Evolutionary conservation across 1,284 basidiomycete genomes (phyloP).

Genomic region (Binderoboletus segoi): DNA sequence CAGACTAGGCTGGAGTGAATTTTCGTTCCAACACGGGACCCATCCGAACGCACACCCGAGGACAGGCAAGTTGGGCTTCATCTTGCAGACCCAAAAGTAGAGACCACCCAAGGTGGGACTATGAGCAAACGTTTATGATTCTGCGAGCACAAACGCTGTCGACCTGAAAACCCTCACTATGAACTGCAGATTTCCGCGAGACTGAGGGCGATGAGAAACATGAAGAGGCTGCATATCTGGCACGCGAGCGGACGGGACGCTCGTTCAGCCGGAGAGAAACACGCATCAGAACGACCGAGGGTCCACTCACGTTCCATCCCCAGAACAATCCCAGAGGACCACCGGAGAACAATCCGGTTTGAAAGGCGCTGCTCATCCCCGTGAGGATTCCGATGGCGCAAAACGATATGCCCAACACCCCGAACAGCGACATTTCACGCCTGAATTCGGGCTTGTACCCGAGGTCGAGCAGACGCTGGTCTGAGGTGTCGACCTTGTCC

Average conservation of each 20-base stretch:
- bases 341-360: conserved; percentile 60
- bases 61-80: conserved; percentile 57
- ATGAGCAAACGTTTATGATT: conserved; percentile 1
- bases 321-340: conserved; percentile 62
- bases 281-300: neutral
- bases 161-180: conserved; percentile 42
- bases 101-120: conserved; percentile 61
- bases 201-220: conserved; percentile 59
- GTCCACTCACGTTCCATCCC: conserved; percentile 60
- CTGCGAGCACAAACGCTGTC: neutral
- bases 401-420: conserved; percentile 63
- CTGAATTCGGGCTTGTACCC: conserved; percentile 58
- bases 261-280: neutral
- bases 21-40: no score
- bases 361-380: conserved; percentile 61
- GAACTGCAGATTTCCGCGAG: conserved; percentile 63
- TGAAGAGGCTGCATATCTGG: conserved; percentile 61
- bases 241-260: neutral
- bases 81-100: conserved; percentile 67
- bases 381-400: conserved; percentile 63
- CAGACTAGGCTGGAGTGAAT: conserved; percentile 38
- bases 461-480: conserved; percentile 53
- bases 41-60: conserved; percentile 50
- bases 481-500: conserved; percentile 22
- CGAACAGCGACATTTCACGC: conserved; percentile 61